A percentile compares a stretch with the other conserved stretches of the same genome.
phyloP scores from a whole-genome alignment of 768 basidiomycete genomes.

The Tulasnella sp. region DNA sequence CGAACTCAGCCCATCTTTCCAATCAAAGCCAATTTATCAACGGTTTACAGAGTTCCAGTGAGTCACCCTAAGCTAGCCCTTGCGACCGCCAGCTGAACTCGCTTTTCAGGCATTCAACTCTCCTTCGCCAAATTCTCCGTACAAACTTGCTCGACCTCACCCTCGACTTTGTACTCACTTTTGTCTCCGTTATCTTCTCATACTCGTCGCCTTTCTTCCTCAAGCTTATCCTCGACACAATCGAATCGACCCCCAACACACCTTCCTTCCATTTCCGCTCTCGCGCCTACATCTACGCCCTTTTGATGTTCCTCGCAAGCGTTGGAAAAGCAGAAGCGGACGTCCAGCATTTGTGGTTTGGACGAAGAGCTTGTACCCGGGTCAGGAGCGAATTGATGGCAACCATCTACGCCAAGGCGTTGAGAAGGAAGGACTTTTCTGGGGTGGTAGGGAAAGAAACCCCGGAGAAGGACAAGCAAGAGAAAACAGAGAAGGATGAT shows the following conservation, averaged over 20 bases:
- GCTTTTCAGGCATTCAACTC: not conserved
- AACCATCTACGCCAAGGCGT: slow-evolving; percentile 76
- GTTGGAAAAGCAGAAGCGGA: slow-evolving; percentile 43
- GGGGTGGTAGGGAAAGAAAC: slow-evolving; percentile 54
- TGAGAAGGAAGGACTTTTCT: slow-evolving; percentile 76
- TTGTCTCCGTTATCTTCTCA: slow-evolving; percentile 46
- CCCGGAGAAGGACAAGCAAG: slow-evolving; percentile 6
- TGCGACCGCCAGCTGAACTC: not conserved
- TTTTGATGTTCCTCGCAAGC: slow-evolving; percentile 60
- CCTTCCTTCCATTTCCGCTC: slow-evolving; percentile 38
- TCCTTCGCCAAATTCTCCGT: slow-evolving; percentile 23
- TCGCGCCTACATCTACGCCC: slow-evolving; percentile 68
- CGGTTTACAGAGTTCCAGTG: slow-evolving; percentile 35
- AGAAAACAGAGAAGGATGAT: slow-evolving; percentile 24
- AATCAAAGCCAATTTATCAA: slow-evolving; percentile 56
- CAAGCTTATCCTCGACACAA: slow-evolving; percentile 41
- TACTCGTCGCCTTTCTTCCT: slow-evolving; percentile 63
- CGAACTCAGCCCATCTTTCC: slow-evolving; percentile 58
- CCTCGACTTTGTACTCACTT: slow-evolving; percentile 59
- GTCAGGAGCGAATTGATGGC: slow-evolving; percentile 77
- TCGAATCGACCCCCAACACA: slow-evolving; percentile 16
- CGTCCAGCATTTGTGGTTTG: slow-evolving; percentile 48
- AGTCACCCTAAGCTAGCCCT: not conserved
- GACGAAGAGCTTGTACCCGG: slow-evolving; percentile 64
- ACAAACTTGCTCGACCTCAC: slow-evolving; percentile 44